phyloP scores from a whole-genome alignment of 805 yeast genomes.

The Saturnispora kantuleensis region DNA sequence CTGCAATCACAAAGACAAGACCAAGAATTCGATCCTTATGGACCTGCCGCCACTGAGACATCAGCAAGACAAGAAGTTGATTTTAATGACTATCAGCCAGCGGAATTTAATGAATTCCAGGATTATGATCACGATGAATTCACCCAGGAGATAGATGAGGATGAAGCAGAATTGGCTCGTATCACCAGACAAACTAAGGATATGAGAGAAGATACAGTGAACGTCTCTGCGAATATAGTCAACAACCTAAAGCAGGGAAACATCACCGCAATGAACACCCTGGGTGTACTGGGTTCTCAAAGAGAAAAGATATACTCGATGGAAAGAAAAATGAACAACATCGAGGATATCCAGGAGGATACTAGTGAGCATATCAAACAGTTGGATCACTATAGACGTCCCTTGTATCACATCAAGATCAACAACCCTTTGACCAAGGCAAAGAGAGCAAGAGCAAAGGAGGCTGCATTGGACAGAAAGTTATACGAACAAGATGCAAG shows the following conservation, averaged over 20 bases:
- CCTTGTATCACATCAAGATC: slow-evolving; percentile 71
- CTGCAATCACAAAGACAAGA: slow-evolving; percentile 5
- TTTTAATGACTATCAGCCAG: slow-evolving; percentile 22
- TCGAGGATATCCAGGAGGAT: slow-evolving; percentile 65
- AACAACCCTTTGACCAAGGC: slow-evolving; percentile 84
- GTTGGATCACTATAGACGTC: slow-evolving; percentile 67
- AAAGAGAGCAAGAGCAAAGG: slow-evolving; percentile 62
- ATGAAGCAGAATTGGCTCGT: slow-evolving; percentile 75
- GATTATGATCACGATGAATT: slow-evolving; percentile 21
- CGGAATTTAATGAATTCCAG: slow-evolving; percentile 6
- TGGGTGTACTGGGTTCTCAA: slow-evolving; percentile 92
- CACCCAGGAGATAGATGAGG: slow-evolving; percentile 62
- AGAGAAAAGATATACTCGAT: slow-evolving; percentile 74
- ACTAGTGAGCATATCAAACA: slow-evolving; percentile 80
- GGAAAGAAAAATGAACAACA: slow-evolving; percentile 43
- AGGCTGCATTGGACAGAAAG: slow-evolving; percentile 53
- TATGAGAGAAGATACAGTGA: slow-evolving; percentile 61
- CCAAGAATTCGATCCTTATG: slow-evolving; percentile 17
- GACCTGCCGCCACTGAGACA: slow-evolving; percentile 13
- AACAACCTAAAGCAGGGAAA: slow-evolving; percentile 65
- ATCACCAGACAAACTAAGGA: slow-evolving; percentile 70
- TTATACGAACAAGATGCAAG: slow-evolving; percentile 23
- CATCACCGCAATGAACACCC: slow-evolving; percentile 64
- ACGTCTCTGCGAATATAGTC: slow-evolving; percentile 76
- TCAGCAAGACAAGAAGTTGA: slow-evolving; percentile 12